Evolutionary conservation across 2,329 filamentous ascomycete genomes (phyloP).

Genomic region (Xylaria arbuscula): DNA sequence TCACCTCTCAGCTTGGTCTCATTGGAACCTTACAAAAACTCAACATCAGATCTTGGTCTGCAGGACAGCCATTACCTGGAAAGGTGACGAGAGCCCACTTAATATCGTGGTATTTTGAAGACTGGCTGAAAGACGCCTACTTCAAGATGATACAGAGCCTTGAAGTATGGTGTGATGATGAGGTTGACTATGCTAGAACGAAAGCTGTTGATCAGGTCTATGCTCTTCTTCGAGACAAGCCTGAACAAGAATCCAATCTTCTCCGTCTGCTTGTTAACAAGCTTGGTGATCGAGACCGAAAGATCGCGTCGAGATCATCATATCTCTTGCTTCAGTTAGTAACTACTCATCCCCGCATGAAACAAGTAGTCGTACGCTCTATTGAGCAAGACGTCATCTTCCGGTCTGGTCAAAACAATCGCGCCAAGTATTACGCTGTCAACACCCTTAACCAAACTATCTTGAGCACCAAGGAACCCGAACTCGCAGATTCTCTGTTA

Average conservation of each 20-base stretch:
- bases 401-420: conserved; percentile 84
- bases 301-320: conserved; percentile 92
- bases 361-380: conserved; percentile 82
- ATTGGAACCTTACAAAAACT: conserved; percentile 75
- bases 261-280: conserved; percentile 94
- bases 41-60: conserved; percentile 69
- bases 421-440: conserved; percentile 94
- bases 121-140: conserved; percentile 93
- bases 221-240: conserved; percentile 92
- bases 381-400: conserved; percentile 91
- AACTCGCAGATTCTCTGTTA: conserved; percentile 81
- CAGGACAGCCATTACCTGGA: conserved; percentile 76
- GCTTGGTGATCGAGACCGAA: conserved; percentile 92
- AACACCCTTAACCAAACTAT: conserved; percentile 98
- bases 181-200: conserved; percentile 91
- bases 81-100: conserved; percentile 80
- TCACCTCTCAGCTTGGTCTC: conserved; percentile 82
- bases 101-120: conserved; percentile 90
- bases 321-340: conserved; percentile 94
- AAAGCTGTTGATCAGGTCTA: conserved; percentile 91
- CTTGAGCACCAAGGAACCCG: conserved; percentile 83
- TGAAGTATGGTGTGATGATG: conserved; percentile 93
- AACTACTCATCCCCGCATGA: conserved; percentile 92
- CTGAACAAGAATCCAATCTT: conserved; percentile 95
- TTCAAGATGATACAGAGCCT: conserved; percentile 93